A percentile compares a stretch with the other conserved stretches of the same genome.
These are phyloP conservation scores for Pyrus hybrid DNA, from an alignment of 331 rosid genomes.

Conservation along the genomic window DNA sequence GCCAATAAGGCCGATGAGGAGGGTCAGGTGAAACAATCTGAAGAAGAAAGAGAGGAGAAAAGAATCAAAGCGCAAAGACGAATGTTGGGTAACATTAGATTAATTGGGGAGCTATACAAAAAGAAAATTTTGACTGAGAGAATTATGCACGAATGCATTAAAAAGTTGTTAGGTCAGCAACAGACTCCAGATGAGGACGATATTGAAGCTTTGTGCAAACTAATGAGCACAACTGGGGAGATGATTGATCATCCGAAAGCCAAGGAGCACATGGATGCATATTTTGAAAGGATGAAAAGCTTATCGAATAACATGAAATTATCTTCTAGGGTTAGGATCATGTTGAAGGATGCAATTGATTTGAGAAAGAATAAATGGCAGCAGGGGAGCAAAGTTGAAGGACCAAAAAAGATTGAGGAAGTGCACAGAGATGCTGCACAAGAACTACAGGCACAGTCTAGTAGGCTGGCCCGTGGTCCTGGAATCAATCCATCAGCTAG, in stretches of 20 bases:
- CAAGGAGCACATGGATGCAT: conserved; percentile 72
- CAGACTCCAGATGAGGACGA: conserved; percentile 89
- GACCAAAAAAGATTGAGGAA: conserved; percentile 90
- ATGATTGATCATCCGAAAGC: conserved; percentile 88
- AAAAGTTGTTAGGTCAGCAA: conserved; percentile 67
- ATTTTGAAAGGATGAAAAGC: conserved; percentile 55
- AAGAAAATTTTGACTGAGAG: conserved; percentile 90
- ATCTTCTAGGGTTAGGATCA: conserved; percentile 86
- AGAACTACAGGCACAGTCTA: conserved; percentile 69
- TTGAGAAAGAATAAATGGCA: conserved; percentile 91
- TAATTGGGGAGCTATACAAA: conserved; percentile 90
- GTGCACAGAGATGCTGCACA: conserved; percentile 94
- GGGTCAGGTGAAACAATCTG: conserved; percentile 59
- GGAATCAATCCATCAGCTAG: conserved; percentile 50
- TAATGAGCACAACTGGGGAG: conserved; percentile 95
- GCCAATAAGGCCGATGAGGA: conserved; percentile 74
- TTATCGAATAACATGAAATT: conserved; percentile 69
- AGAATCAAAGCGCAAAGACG: conserved; percentile 67
- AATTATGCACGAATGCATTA: conserved; percentile 83
- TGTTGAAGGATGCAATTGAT: conserved; percentile 82
- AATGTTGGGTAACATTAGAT: conserved; percentile 86
- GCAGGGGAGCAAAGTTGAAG: conserved; percentile 82
- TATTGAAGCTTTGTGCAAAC: conserved; percentile 82
- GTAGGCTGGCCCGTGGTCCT: conserved; percentile 68
- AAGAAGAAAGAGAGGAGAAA: conserved; percentile 74